These are phyloP conservation scores for Pythium periplocum DNA, from an alignment of 352 stramenopile genomes.

Conservation along the genomic window DNA sequence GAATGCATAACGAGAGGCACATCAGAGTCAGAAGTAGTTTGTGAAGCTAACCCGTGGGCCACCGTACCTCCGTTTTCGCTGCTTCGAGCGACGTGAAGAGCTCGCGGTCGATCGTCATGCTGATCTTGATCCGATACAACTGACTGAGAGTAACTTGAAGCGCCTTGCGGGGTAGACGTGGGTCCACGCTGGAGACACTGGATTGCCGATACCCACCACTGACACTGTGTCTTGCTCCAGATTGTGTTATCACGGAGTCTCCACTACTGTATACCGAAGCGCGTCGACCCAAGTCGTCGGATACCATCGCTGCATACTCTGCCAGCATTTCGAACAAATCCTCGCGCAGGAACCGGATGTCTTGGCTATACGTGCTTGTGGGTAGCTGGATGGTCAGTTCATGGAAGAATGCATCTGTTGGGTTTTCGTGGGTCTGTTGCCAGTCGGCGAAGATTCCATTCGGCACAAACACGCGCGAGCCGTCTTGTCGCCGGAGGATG, in stretches of 20 bases:
- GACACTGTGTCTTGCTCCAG: too few relatives aligned
- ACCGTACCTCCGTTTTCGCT: constrained; percentile 56
- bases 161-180: constrained; percentile 3
- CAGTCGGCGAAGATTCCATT: constrained; percentile 77
- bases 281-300: background rate
- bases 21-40: too few relatives aligned
- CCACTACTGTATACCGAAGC: too few relatives aligned
- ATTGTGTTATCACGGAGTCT: too few relatives aligned
- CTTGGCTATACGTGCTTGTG: constrained; percentile 29
- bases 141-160: constrained; percentile 12
- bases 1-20: background rate
- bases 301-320: constrained; percentile 3
- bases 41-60: too few relatives aligned
- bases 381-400: constrained; percentile 41
- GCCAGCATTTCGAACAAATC: constrained; percentile 15
- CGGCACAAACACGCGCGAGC: constrained; percentile 67
- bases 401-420: constrained; percentile 44
- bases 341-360: constrained; percentile 31
- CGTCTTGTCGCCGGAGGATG: constrained; percentile 57
- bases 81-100: constrained; percentile 49
- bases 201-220: constrained; percentile 11
- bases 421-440: constrained; percentile 58
- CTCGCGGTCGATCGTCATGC: constrained; percentile 42
- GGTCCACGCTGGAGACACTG: constrained; percentile 2
- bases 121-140: constrained; percentile 61